Evolutionary conservation across 257 asterid genomes (phyloP), one percentile per base, ranked within the genome.

Genomic region (Nicotiana benthamiana): DNA sequence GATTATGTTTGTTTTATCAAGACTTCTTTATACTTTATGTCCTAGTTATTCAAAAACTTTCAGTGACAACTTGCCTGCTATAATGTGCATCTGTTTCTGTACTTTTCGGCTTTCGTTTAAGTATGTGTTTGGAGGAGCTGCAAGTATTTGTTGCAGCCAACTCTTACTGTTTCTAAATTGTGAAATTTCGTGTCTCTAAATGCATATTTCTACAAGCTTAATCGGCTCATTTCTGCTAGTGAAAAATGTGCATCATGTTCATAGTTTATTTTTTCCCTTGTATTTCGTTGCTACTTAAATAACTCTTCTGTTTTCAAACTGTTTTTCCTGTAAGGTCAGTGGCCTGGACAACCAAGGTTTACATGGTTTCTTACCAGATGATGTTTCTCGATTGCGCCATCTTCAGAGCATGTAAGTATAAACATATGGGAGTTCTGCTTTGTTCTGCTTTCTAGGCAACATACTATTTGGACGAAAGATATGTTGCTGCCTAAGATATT

Each of bases 261-360:
- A 13, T 51, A 51, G 16, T 10, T 28, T n/a, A 10, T 28, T 28
- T 27, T 28, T 28, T 28, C 54, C 54, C 17, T 51, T 51, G 17
- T 3, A 51, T 51, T 12, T 12, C 17, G 5, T 3, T 51, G 15
- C 17, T 51, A 51, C 17, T 11, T 51, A 51, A 51, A 12, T 51
- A 51, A 51, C 17, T 51, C 5, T 3, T 48, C 4, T 13, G 12
- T 12, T 51, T 13, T 12, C 54, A 51, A 51, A 11, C 46, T 64
- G 36, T 46, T 72, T 68, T 72, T 40, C 83, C n/a, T 88, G 89
- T 79, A 83, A 86, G 36, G 36, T 75, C 87, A 96, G 99, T 36
- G 97, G 66, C 86, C 94, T 96, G 68, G 98, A 90, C 89, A 92
- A 93, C 89, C 99, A 96, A 90, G 99, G 97, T 70, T 86, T 96